phyloP scores from a whole-genome alignment of 768 basidiomycete genomes.

The Nidula microcarpa region DNA sequence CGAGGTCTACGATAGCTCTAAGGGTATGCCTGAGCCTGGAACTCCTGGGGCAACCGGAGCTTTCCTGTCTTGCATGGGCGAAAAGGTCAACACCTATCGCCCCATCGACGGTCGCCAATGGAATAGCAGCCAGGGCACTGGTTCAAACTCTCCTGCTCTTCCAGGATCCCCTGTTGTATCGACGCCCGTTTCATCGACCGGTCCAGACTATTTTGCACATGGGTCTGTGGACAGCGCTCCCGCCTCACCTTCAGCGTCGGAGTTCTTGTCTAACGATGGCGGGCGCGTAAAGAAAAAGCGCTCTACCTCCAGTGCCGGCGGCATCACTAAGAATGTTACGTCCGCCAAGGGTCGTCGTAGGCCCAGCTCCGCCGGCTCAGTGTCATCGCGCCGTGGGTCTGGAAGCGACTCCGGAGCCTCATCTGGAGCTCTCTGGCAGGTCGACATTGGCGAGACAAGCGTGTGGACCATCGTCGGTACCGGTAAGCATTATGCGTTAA shows the following conservation, averaged over 20 bases:
- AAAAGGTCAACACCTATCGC: constrained; percentile 89
- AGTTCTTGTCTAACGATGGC: constrained; percentile 77
- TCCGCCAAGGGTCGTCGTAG: constrained; percentile 57
- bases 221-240: constrained; percentile 61
- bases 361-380: constrained; percentile 74
- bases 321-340: constrained; percentile 43
- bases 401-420: constrained; percentile 65
- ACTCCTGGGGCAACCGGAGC: constrained; percentile 77
- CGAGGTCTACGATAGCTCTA: constrained; percentile 77
- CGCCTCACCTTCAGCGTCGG: constrained; percentile 61
- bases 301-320: constrained; percentile 69
- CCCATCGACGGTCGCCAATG: constrained; percentile 81
- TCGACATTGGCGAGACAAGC: constrained; percentile 90
- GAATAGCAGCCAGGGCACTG: constrained; percentile 41
- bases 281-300: constrained; percentile 85
- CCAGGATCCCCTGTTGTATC: constrained; percentile 72
- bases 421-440: constrained; percentile 81
- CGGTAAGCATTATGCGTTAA: constrained; percentile 42
- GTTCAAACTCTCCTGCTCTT: constrained; percentile 53
- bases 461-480: constrained; percentile 95
- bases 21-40: constrained; percentile 69
- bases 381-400: constrained; percentile 65
- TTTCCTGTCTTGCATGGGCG: constrained; percentile 89
- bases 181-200: constrained; percentile 43
- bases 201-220: constrained; percentile 65